Conservation (phyloP, 345 rosid genomes). For the Streptanthus diversifolius region DNA sequence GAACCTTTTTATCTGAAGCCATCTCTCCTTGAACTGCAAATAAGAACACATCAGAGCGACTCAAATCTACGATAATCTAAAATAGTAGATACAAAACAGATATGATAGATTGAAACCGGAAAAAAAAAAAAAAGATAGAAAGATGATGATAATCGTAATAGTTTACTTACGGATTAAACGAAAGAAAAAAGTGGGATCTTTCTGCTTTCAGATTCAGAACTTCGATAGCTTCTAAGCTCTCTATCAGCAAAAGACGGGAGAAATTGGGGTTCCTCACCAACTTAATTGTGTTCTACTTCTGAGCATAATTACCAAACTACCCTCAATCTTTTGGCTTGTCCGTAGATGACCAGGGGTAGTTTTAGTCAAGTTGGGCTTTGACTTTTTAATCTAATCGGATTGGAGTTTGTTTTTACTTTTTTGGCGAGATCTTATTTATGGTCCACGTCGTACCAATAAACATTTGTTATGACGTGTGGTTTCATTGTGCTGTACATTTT, state of each 20-base stretch:
- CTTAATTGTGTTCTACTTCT: conserved; percentile 4
- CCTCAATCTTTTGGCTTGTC: background rate
- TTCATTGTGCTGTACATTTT: background rate
- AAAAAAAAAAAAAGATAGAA: background rate
- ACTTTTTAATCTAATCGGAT: background rate
- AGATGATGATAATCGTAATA: background rate
- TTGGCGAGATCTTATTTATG: background rate
- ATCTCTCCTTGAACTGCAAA: conserved; percentile 40
- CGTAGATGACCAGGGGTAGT: conserved; percentile 12
- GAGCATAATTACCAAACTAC: background rate
- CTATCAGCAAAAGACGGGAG: conserved; percentile 5
- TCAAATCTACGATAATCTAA: conserved; percentile 23
- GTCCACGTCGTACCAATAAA: conserved; percentile 3
- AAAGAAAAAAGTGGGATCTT: background rate
- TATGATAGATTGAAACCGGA: conserved; percentile 1
- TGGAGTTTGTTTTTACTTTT: background rate
- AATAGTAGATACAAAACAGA: background rate
- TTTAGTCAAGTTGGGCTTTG: conserved; percentile 17
- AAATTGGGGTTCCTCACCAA: conserved; percentile 7
- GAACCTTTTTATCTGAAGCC: conserved; percentile 66
- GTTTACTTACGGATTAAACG: background rate
- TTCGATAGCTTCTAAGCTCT: conserved; percentile 23
- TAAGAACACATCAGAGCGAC: conserved; percentile 8
- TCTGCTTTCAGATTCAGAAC: conserved; percentile 14
- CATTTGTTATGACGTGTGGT: conserved; percentile 26